Evolutionary conservation across 139 green algal genomes (phyloP), one percentile per base, ranked within the genome.

Genomic region (Marvania coccoides): DNA sequence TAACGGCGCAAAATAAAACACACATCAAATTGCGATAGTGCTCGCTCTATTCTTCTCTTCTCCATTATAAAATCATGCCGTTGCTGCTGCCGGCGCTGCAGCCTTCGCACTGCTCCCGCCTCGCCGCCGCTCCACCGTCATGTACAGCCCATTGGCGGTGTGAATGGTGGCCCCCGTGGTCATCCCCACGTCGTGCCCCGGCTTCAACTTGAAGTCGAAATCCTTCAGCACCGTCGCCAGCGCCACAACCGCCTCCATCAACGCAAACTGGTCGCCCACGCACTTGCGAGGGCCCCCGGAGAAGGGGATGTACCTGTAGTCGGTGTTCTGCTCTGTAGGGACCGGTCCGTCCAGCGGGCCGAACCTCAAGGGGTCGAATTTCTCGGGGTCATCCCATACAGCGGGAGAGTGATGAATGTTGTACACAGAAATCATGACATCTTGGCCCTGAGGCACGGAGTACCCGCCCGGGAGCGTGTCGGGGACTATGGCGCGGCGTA

Each of bases 401-500:
- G 64, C 65, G 48, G 72, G 82, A 7, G 75, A 89, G 72, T 87
- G 88, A 73, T 99, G 94, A 38, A 99, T 90, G 83, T 99, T 99
- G 83, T 98, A 99, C 2, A 99, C 84, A 45, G 61, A 81, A 63
- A 99, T 94, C 85, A 99, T 95, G 10, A 99, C 82, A 70, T 99
- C 94, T 75, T 99, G 94, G 0, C 83, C 83, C 48, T 69, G 63
- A 0, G 81, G 82, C 29, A 95, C 83, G 10, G 57, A 69, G 36
- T 77, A 79, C 12, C 76, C 79, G 38, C 76, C 86, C 6, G 94
- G 94, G 40, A 99, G 78, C 30, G 75, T 70, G 63, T 98, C 92
- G 19, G 80, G 65, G 6, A 88, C 61, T n/a, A 87, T 39, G 0
- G 91, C 90, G 0, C 91, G 68, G 3, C 91, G 74, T 46, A 96